Evolutionary conservation across 306 rosid species (phyloP), one percentile per base, ranked within the genome.

Genomic region (Lagenaria siceraria): DNA sequence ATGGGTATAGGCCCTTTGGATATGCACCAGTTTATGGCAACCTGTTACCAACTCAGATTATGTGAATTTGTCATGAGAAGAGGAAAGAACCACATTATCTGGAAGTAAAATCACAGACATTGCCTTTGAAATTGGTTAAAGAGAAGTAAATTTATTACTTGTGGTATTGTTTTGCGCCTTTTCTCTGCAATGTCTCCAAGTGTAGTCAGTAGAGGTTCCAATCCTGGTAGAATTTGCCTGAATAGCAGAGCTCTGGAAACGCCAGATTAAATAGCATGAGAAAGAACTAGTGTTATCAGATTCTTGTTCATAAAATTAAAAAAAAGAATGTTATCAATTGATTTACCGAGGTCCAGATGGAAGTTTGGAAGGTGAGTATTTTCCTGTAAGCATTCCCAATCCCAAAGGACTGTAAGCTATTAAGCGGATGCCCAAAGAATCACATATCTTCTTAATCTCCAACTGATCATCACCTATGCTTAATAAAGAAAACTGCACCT

Each of bases 311-410:
- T 19, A 75, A 9, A 48, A 40, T 31, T 14, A 14, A 70, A 33
- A 51, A 69, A 59, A 10, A 59, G 53, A n/a, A n/a, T n/a, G n/a
- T 14, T 24, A 71, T 31, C 22, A 54, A 81, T 56, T 31, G 17
- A 33, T 61, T 31, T 81, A 90, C 98, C 98, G 87, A 82, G 97
- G 98, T 9, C 98, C 98, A 18, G 74, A 79, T 36, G 98, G 98
- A 80, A 92, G 92, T 53, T 88, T 82, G 48, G 89, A 80, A 53
- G 90, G 83, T 22, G 98, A 78, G 80, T 95, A 95, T 82, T 95
- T 92, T 87, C 98, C 97, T 3, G 97, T 90, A 81, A 95, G 98
- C 98, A 95, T 95, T 83, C 97, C 98, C 64, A 95, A 96, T 80
- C 98, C 97, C 78, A 95, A 83, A 58, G 98, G 97, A 84, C 98